Conservation (phyloP, 2,329 filamentous ascomycete species). For the Emericellopsis cladophorae region DNA sequence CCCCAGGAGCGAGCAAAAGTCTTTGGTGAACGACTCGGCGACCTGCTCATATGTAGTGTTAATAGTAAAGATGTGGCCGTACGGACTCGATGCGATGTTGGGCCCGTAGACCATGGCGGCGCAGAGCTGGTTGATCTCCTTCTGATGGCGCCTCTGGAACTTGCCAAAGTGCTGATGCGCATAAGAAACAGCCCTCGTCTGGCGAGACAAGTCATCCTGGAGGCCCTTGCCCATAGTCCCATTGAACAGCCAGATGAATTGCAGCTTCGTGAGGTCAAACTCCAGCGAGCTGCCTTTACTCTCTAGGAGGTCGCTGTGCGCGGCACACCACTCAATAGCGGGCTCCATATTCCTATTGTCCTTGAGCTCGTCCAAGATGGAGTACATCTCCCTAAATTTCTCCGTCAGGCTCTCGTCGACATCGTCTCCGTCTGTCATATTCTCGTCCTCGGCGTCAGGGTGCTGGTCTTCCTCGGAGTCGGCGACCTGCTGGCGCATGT, state of each 20-base stretch:
- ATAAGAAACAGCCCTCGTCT: constrained; percentile 51
- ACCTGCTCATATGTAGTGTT: constrained; percentile 70
- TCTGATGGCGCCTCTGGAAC: constrained; percentile 63
- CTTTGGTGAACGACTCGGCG: constrained; percentile 74
- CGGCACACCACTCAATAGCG: constrained; percentile 76
- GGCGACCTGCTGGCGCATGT: constrained; percentile 5
- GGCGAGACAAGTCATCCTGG: constrained; percentile 26
- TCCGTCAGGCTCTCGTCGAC: constrained; percentile 47
- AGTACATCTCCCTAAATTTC: constrained; percentile 83
- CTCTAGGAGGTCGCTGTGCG: constrained; percentile 60
- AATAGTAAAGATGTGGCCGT: constrained; percentile 65
- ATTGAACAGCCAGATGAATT: constrained; percentile 81
- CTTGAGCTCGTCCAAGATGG: constrained; percentile 69
- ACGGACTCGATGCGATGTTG: constrained; percentile 68
- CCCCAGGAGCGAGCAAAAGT: constrained; percentile 87
- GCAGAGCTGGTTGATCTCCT: constrained; percentile 70
- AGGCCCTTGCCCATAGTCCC: constrained; percentile 42
- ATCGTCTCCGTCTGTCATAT: too few relatives aligned
- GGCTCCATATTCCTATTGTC: constrained; percentile 56
- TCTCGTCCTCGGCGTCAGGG: constrained; percentile 12
- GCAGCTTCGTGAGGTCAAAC: constrained; percentile 82
- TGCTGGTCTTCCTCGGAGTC: constrained; percentile 19
- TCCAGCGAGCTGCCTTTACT: constrained; percentile 82
- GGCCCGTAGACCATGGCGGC: constrained; percentile 68
- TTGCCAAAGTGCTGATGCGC: constrained; percentile 59